phyloP scores from a whole-genome alignment of 768 basidiomycete species.

The Galerina marginata region DNA sequence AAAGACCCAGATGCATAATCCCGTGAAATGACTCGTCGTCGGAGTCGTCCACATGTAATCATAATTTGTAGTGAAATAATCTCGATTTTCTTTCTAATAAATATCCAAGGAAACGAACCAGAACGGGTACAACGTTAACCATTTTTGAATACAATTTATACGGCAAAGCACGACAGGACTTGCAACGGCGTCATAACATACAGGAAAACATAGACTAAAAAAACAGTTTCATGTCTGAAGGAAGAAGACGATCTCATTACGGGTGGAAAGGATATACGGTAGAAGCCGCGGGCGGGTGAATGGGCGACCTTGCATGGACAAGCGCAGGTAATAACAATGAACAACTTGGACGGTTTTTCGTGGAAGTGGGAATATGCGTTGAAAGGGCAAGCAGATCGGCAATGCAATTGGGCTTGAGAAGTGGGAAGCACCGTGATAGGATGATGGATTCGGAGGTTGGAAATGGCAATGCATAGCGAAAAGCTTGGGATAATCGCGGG shows the following conservation, averaged over 20 bases:
- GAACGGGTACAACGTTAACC: no score
- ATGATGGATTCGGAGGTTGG: neutral
- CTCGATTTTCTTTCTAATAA: no score
- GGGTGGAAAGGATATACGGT: neutral
- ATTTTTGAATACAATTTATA: no score
- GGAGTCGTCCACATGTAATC: no score
- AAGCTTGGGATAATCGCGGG: conserved; percentile 8
- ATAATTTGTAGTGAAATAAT: no score
- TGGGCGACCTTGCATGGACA: neutral
- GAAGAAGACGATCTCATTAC: conserved; percentile 1
- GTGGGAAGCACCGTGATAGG: neutral
- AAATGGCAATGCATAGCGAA: conserved; percentile 5
- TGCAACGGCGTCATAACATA: no score
- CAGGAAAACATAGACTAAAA: neutral
- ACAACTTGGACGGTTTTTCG: neutral
- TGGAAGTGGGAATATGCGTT: neutral
- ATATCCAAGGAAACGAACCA: no score
- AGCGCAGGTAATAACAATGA: neutral
- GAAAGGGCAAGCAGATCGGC: neutral
- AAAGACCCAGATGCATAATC: no score
- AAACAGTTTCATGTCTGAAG: neutral
- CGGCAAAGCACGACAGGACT: no score
- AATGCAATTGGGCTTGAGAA: neutral
- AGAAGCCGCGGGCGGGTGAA: neutral
- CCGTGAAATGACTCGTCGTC: no score